Percentiles rank a stretch among this genome's conserved stretches.
phyloP scores from a whole-genome alignment of 208 protist species.

The Polymyxa betae region DNA sequence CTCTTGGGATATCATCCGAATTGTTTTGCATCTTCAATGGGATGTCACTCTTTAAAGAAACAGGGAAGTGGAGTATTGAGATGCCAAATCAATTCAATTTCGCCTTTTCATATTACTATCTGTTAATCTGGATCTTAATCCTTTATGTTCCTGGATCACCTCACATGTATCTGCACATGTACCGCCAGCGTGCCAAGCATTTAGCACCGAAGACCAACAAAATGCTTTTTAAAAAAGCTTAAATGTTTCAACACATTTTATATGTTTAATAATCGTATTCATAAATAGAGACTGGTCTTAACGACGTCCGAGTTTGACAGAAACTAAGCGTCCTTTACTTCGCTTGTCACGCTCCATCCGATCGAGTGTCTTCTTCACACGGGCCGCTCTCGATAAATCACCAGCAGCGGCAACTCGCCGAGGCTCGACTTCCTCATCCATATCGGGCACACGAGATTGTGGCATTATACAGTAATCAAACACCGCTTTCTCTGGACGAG shows the following conservation, averaged over 20 bases:
- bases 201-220: no score
- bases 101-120: not conserved
- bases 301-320: not conserved
- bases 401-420: not conserved
- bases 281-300: no score
- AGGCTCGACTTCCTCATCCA: not conserved
- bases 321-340: not conserved
- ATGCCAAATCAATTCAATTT: slow-evolving; percentile 53
- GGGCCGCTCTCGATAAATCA: not conserved
- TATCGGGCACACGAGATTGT: not conserved
- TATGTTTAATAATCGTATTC: no score
- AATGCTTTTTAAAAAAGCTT: no score
- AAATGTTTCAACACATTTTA: no score
- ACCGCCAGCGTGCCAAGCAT: slow-evolving; percentile 43
- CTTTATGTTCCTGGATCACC: slow-evolving; percentile 52
- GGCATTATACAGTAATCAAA: not conserved
- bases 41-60: not conserved
- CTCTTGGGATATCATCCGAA: slow-evolving; percentile 3
- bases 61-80: not conserved
- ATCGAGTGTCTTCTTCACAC: not conserved
- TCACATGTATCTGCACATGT: slow-evolving; percentile 49
- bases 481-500: not conserved
- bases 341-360: not conserved
- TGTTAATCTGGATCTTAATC: not conserved
- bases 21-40: not conserved